phyloP scores from a whole-genome alignment of 2,329 filamentous ascomycete species.

The Penicillium italicum region DNA sequence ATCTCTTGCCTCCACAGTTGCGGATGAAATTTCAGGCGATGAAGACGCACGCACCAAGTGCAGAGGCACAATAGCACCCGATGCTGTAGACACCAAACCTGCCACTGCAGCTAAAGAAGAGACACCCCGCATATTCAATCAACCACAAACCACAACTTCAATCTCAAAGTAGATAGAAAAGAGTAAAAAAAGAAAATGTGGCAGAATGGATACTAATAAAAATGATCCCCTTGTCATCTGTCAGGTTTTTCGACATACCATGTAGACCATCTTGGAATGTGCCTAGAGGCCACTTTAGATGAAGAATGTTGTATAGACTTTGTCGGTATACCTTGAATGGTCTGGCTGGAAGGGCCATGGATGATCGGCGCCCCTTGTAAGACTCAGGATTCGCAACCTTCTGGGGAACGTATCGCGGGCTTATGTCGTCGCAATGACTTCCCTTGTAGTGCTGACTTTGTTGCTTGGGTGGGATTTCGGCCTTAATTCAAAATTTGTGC shows the following conservation, averaged over 20 bases:
- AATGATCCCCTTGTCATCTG: background rate
- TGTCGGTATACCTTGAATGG: background rate
- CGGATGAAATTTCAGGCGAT: background rate
- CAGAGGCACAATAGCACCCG: conserved; percentile 15
- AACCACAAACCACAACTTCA: conserved; percentile 5
- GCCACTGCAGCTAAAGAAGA: conserved; percentile 12
- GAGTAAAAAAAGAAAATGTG: background rate
- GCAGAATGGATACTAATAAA: background rate
- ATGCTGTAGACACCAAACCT: conserved; percentile 10
- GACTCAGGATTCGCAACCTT: background rate
- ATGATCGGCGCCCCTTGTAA: conserved; percentile 13
- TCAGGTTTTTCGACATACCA: background rate
- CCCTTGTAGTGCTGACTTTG: no score
- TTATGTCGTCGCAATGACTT: background rate
- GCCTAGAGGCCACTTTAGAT: background rate
- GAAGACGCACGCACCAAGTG: background rate
- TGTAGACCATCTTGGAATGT: conserved; percentile 11
- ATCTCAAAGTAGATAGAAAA: conserved; percentile 2
- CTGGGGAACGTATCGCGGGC: no score
- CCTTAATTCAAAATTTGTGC: background rate
- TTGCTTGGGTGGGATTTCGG: background rate
- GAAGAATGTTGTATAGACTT: conserved; percentile 14
- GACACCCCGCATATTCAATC: conserved; percentile 18
- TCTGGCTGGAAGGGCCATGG: background rate
- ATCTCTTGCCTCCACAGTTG: no score